Evolutionary conservation across 2,329 filamentous ascomycete species (phyloP), one percentile per base, ranked within the genome.

Genomic region (Corniculantispora saksenae): DNA sequence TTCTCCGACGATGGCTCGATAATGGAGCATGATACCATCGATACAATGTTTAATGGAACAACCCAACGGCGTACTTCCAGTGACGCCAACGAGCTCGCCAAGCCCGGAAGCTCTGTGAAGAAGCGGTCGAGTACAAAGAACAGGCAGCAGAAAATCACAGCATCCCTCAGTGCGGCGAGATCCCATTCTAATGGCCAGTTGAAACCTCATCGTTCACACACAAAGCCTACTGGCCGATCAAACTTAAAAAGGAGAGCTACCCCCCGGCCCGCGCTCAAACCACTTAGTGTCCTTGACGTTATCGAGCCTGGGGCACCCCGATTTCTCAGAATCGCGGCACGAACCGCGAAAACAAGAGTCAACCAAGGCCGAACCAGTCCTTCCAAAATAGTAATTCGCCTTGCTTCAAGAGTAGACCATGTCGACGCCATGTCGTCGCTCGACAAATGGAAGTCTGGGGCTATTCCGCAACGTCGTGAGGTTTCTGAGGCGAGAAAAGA

Each of bases 321-420:
- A 2, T 90, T 90, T 67, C 75, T 90, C 40, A 86, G 81, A 66
- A 81, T 90, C 70, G 88, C 88, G 59, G 86, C 86, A 51, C 85
- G 88, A 19, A 80, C 84, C 61, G 86, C 82, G 4, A 83, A 77
- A 62, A 79, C 74, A 60, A 81, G 80, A 40, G 71, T 67, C 29
- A 79, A 81, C 15, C 77, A 83, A 67, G 87, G 87, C 19, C 83
- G 84, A 71, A 80, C 83, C 8, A 88, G 82, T 62, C 86, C 86
- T 1, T 76, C 76, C 0, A 79, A 71, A 51, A 90, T 90, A 70
- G 73, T 78, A n/a, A 87, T 90, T 66, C 81, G 82, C 64, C 77
- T 90, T n/a, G 86, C 84, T 25, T 87, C 81, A 35, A 82, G 86
- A n/a, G 78, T 79, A 68, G 88, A 90, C 70, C 86, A 88, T 66